Evolutionary conservation across 345 rosid genomes (phyloP), one percentile per base, ranked within the genome.

Genomic region (Alliaria petiolata): DNA sequence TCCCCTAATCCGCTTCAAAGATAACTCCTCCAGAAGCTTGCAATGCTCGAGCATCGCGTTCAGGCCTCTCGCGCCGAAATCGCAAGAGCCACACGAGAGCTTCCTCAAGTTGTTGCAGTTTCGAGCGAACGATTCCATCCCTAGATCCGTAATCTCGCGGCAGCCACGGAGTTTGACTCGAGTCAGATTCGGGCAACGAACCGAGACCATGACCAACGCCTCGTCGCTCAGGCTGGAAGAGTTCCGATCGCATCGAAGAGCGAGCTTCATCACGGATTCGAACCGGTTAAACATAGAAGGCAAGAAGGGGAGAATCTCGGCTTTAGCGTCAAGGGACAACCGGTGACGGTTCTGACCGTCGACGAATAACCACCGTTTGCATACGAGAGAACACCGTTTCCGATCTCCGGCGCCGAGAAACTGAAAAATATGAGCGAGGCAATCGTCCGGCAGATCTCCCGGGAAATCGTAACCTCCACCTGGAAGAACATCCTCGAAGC

Each of bases 121-220:
- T 30, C 74, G 11, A 58, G 96, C 93, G 51, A 90, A 85, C 25
- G 68, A 17, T 2, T 74, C 81, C 85, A 90, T 71, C 3, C 98
- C 95, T 10, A 76, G 77, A 67, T 90, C 96, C 15, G 93, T 85
- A 61, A 92, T 67, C 65, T 82, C 86, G 34, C 97, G 90, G 82
- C 97, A 93, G 19, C 95, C 89, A 31, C 98, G 97, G 72, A 90
- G 96, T 83, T 93, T 90, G 49, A 93, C 75, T 13, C 88, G 88
- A 56, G 83, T 70, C 57, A 93, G 86, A 42, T 80, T 83, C 56
- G 65, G 79, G 78, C 97, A 90, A n/a, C 65, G 82, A 55, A 78
- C 30, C 12, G 97, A 83, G 78, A 93, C 69, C 46, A 81, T 62
- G 9, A 79, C 16, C 58, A 93, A 76, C 0, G 82, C 90, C 5